Base-by-base conservation (phyloP, 352 stramenopile species). In the Phytophthora syringae region DNA sequence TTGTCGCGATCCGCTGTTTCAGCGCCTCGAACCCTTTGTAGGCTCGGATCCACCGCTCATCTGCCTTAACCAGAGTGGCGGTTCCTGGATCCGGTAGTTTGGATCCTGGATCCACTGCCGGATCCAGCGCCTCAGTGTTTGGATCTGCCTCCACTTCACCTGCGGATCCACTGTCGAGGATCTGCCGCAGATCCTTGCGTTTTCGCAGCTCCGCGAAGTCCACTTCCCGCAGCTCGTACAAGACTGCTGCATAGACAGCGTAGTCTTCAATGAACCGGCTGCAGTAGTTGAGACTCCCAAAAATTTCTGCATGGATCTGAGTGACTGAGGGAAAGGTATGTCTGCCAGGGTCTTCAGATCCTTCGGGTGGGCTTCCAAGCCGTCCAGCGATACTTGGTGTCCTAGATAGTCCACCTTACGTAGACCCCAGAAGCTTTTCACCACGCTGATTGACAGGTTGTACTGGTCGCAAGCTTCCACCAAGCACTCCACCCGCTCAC, bases 361-460 rank as follows among this genome's bases (percentile, higher is more conserved):
- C 30, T 70, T 70, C 6, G 61, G 61, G 5, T 64, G 9, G 2
- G 52, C 30, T 18, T 49, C 22, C 10, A 73, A 3, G 5, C 64
- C 60, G 3, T 64, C 44, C 7, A 16, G 1, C 0, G 20, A 49
- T 5, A 72, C 43, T 16, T 25, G 22, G 24, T 68, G 60, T 2
- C 44, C 53, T 0, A 74, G 30, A 15, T 66, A 74, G 5, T 74
- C 54, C 0, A 74, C 60, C n/a, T 42, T 36, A 16, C 22, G 24
- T 45, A 54, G 63, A 1, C 63, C 67, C 20, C 60, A 70, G 6
- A 40, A 30, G 18, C 68, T 77, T 49, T 77, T 76, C 5, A 59
- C 53, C 9, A 73, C 22, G n/a, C 58, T 79, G 45, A 76, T 68
- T 0, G 66, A 55, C 1, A 75, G n/a, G 15, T 56, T 45, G 28